A percentile compares a stretch with the other conserved stretches of the same genome.
These are phyloP conservation scores for Puccinia horiana DNA, from an alignment of 1,284 basidiomycete species.

Conservation along the genomic window DNA sequence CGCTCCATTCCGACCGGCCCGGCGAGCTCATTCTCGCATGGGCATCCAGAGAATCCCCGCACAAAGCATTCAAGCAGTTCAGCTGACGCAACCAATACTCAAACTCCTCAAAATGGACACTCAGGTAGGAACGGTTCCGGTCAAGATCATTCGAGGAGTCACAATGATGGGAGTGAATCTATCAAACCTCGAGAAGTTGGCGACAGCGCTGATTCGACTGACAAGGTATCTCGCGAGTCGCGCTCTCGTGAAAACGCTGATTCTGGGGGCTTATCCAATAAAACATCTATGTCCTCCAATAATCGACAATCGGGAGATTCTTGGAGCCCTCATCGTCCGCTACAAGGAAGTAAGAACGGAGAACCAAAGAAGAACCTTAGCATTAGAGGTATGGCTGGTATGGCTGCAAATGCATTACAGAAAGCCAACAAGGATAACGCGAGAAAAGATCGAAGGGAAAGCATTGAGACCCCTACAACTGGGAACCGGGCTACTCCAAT, in stretches of 20 bases:
- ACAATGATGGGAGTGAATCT: not conserved
- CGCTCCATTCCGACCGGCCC: slow-evolving; percentile 28
- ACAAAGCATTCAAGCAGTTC: slow-evolving; percentile 16
- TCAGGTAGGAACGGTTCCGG: not conserved
- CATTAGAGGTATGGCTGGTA: slow-evolving; percentile 47
- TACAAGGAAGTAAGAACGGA: slow-evolving; percentile 19
- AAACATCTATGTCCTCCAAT: not conserved
- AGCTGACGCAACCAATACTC: not conserved
- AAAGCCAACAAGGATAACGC: slow-evolving; percentile 49
- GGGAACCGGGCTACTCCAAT: slow-evolving; percentile 1
- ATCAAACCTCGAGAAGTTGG: not conserved
- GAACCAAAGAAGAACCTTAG: slow-evolving; percentile 46
- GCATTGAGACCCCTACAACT: not conserved
- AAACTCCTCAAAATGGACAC: slow-evolving; percentile 9
- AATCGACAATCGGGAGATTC: slow-evolving; percentile 35
- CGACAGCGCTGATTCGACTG: not conserved
- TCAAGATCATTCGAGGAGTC: not conserved
- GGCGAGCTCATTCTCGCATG: slow-evolving; percentile 19
- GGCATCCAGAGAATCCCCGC: slow-evolving; percentile 18
- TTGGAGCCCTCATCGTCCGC: slow-evolving; percentile 19
- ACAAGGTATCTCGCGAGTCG: slow-evolving; percentile 13
- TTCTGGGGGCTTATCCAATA: not conserved
- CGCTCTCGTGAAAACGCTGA: slow-evolving; percentile 1
- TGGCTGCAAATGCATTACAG: slow-evolving; percentile 46
- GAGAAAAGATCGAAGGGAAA: slow-evolving; percentile 35